Evolutionary conservation across 176 grass and related monocot genomes (phyloP), one percentile per base, ranked within the genome.

Genomic region (Aegilops bicornis): DNA sequence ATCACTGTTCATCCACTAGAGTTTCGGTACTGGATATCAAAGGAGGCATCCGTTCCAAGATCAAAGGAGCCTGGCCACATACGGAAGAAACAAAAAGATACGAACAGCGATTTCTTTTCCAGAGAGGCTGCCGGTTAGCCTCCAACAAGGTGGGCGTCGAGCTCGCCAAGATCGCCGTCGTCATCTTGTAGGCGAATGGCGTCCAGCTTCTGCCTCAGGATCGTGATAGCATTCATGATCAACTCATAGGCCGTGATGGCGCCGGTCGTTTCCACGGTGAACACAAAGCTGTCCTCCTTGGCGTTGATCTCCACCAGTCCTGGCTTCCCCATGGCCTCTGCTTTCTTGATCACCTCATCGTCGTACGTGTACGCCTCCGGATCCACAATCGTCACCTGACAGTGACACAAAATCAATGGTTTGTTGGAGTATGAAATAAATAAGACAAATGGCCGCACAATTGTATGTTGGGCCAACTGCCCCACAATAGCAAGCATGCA

Each of bases 261-360:
- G 16, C 92, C 97, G 0, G 94, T 96, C 3, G 90, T 91, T 39
- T 99, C 94, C 16, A 99, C 92, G 0, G 97, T 99, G 90, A 99
- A 99, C 22, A 99, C 88, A 68, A 96, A 99, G 72, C 97, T 96
- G 73, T 96, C 94, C 73, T 96, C 94, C 84, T 94, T 94, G 0
- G 90, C 83, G 17, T 75, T 92, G 81, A 99, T 94, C 83, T 94
- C 97, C 5, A 99, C 63, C 25, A 99, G 59, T 70, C 94, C 97
- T 22, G 97, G 90, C 81, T 94, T 94, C 45, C 92, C 97, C 90
- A 99, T 93, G 22, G 97, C 92, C 45, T 96, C 97, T 6, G 94
- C 85, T 85, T 96, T 94, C 89, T 96, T 96, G 78, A 99, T 87
- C 60, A 96, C 93, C 89, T 98, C 96, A 5, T 96, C 93, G 0